Evolutionary conservation across 75 land plant species (phyloP).

Genomic region (Picea sitchensis): DNA sequence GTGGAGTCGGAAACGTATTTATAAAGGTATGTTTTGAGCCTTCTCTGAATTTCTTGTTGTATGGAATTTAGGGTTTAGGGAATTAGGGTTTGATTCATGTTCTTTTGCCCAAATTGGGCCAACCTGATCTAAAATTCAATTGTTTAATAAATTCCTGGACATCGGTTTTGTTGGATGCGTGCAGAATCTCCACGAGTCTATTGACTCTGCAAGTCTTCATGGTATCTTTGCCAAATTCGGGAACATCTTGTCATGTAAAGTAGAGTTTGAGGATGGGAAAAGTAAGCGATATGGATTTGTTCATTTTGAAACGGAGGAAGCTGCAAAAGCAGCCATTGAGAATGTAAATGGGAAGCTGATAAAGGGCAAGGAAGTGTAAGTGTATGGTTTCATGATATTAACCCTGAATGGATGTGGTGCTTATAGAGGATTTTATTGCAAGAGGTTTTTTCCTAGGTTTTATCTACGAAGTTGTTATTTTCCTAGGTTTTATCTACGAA

Average conservation of each 20-base stretch:
- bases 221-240: constrained; percentile 47
- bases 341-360: constrained; percentile 33
- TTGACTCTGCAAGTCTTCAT: constrained; percentile 43
- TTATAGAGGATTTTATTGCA: too few species aligned
- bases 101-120: not conserved
- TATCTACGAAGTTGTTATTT: not conserved
- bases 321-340: constrained; percentile 56
- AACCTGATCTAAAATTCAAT: not conserved
- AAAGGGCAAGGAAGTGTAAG: constrained; percentile 59
- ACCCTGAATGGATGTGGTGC: not conserved
- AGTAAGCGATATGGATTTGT: constrained; percentile 71
- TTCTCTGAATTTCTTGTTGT: not conserved
- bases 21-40: constrained; percentile 42
- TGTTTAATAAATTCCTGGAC: not conserved
- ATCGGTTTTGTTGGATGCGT: not conserved
- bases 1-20: constrained; percentile 61
- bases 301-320: constrained; percentile 62
- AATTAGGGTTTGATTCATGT: not conserved
- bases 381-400: not conserved
- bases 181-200: constrained; percentile 58
- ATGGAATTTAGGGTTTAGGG: not conserved
- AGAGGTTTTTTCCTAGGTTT: not conserved
- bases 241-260: constrained; percentile 60
- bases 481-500: too few species aligned
- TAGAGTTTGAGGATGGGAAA: constrained; percentile 48